These are phyloP conservation scores for Allodekkera sacchari DNA, from an alignment of 805 yeast species.

Conservation along the genomic window DNA sequence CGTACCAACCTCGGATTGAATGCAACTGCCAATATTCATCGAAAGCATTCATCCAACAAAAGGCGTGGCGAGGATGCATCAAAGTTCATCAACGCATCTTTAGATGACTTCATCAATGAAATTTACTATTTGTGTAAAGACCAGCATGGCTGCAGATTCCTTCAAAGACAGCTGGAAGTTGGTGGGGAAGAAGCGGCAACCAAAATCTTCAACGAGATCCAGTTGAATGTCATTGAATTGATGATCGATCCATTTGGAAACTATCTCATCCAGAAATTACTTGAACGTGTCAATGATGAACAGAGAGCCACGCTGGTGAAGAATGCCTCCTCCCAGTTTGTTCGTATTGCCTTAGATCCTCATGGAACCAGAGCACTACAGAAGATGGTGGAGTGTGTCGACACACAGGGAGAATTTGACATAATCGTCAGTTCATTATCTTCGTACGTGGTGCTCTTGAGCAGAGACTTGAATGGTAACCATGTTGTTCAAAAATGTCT, in stretches of 20 bases:
- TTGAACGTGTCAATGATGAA: slow-evolving; percentile 63
- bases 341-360: slow-evolving; percentile 79
- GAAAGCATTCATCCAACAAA: slow-evolving; percentile 26
- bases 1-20: background rate
- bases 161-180: slow-evolving; percentile 77
- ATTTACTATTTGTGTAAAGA: slow-evolving; percentile 82
- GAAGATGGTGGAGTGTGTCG: slow-evolving; percentile 77
- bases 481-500: slow-evolving; percentile 93
- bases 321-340: slow-evolving; percentile 65
- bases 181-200: slow-evolving; percentile 56
- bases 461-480: slow-evolving; percentile 90
- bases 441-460: slow-evolving; percentile 67
- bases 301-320: slow-evolving; percentile 65
- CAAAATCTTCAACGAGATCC: slow-evolving; percentile 73
- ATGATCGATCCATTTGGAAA: slow-evolving; percentile 98
- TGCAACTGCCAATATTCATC: slow-evolving; percentile 25
- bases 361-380: slow-evolving; percentile 97
- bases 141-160: slow-evolving; percentile 92
- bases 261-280: slow-evolving; percentile 81
- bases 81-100: slow-evolving; percentile 55
- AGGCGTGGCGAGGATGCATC: slow-evolving; percentile 59
- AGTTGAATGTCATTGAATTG: slow-evolving; percentile 68
- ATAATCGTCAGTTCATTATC: slow-evolving; percentile 30
- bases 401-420: slow-evolving; percentile 61
- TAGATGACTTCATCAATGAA: slow-evolving; percentile 63